phyloP scores from a whole-genome alignment of 371 early-diverging fungal genomes.

The Batkoa obscura region DNA sequence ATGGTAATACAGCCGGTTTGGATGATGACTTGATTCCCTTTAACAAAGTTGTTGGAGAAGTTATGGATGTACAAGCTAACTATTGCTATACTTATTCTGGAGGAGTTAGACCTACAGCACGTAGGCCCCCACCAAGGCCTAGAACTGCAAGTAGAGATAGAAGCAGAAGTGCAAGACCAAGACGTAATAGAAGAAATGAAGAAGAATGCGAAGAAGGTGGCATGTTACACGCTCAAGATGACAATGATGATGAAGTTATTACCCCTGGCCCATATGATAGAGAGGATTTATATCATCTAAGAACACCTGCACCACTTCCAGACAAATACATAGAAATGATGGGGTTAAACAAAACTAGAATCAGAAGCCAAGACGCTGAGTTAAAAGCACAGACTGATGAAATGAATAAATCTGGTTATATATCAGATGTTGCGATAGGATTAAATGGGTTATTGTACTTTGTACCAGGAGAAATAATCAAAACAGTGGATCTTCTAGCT shows the following conservation, averaged over 20 bases:
- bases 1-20: neutral
- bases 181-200: neutral
- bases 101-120: neutral
- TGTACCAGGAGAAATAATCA: neutral
- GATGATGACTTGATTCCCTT: conserved; percentile 1
- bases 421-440: neutral
- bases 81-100: conserved; percentile 4
- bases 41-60: neutral
- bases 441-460: neutral
- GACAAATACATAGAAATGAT: neutral
- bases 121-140: neutral
- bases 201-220: too few species aligned
- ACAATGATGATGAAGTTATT: neutral
- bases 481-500: too few species aligned
- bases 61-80: neutral
- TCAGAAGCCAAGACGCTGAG: neutral
- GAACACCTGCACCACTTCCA: neutral
- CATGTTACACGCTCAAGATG: neutral
- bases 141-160: neutral
- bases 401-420: neutral
- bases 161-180: neutral
- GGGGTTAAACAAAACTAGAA: neutral
- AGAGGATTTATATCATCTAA: neutral
- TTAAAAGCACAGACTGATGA: neutral
- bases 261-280: conserved; percentile 4